Evolutionary conservation across 495 filamentous ascomycete species (phyloP), one percentile per base, ranked within the genome.

Genomic region (Xylaria telfairii): DNA sequence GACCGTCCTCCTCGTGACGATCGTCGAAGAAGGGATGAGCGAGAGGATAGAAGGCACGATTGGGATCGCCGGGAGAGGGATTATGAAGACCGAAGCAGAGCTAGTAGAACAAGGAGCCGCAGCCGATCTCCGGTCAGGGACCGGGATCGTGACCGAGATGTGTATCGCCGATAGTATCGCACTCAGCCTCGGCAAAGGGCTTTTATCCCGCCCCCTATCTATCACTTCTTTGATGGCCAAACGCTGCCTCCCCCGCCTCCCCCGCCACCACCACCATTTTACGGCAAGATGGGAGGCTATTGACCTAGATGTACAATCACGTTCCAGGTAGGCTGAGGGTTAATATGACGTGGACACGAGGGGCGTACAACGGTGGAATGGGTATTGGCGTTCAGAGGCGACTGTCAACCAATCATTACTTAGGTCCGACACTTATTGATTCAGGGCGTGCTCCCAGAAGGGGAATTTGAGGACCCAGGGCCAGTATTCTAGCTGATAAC

Each of bases 101-200:
- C 75, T 26, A 83, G 83, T 44, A 78, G 79, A 66, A 87, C 85
- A 13, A 78, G 84, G 9, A 87, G 83, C 65, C 79, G 85, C 10
- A 87, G 85, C 70, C 79, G 85, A 32, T 86, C 85, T 21, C 85
- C 85, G 5, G 68, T 79, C 26, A 70, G 82, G 30, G 85, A 85
- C 21, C 80, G 86, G 53, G 85, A 85, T 24, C 79, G 86, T 39
- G 83, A 85, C 39, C 77, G 80, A 61, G 81, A 84, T 34, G 53
- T 74, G 44, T 83, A 85, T 73, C 80, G 80, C 15, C 79, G 82
- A 76, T 83, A 83, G 53, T 30, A 59, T 41, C 51, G 46, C 46
- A 42, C 15, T 41, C 30, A 44, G 2, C n/a, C 26, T 68, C 26
- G 51, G 28, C 30, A 15, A 53, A 54, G 46, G 47, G 32, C 9